Conservation (phyloP, 345 rosid species). For the Cardiospermum halicacabum region DNA sequence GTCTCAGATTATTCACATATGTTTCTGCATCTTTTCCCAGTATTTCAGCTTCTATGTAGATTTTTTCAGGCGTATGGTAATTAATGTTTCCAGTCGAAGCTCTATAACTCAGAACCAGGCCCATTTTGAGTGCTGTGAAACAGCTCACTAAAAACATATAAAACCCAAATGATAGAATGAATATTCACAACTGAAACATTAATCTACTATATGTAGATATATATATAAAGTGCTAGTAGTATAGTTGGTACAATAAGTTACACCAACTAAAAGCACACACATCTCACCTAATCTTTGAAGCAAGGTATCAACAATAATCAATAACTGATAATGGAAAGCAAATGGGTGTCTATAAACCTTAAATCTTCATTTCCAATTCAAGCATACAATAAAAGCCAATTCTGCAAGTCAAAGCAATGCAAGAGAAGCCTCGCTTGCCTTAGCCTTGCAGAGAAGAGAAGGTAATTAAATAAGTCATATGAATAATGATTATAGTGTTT, state of each 20-base stretch:
- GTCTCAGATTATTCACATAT: too few relatives aligned
- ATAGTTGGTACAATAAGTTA: background rate
- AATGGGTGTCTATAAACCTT: slow-evolving; percentile 8
- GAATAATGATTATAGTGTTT: background rate
- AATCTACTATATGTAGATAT: too few relatives aligned
- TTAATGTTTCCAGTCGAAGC: background rate
- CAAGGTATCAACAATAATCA: background rate
- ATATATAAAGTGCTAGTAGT: background rate
- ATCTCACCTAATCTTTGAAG: slow-evolving; percentile 23
- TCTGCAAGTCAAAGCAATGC: slow-evolving; percentile 57
- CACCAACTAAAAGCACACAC: slow-evolving; percentile 18
- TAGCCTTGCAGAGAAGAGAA: slow-evolving; percentile 17
- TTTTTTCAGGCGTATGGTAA: too few relatives aligned
- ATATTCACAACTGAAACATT: background rate
- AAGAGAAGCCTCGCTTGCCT: slow-evolving; percentile 6
- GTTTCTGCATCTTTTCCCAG: too few relatives aligned
- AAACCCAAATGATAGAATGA: background rate
- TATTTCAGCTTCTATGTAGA: too few relatives aligned
- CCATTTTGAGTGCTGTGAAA: background rate
- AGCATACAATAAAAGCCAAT: slow-evolving; percentile 25
- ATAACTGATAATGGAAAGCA: slow-evolving; percentile 3
- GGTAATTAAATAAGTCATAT: background rate
- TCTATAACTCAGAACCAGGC: background rate
- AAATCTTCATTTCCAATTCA: slow-evolving; percentile 47
- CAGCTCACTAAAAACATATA: background rate